These are phyloP conservation scores for Acanthamoeba sp. DNA, from an alignment of 208 protist species.

Conservation along the genomic window DNA sequence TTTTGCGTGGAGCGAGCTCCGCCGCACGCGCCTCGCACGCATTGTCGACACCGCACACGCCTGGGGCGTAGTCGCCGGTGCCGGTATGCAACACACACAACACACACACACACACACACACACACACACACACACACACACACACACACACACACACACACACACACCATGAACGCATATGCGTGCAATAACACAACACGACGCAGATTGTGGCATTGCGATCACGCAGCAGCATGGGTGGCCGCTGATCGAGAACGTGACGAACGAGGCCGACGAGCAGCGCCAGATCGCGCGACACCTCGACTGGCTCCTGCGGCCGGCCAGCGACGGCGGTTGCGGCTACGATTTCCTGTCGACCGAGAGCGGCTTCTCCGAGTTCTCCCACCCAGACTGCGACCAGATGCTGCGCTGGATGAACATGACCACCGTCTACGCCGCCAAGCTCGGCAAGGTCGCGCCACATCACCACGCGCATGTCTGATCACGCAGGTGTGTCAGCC, in stretches of 20 bases:
- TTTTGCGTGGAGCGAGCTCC: conserved; percentile 44
- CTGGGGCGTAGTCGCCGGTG: conserved; percentile 54
- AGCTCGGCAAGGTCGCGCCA: conserved; percentile 4
- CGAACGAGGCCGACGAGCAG: not conserved
- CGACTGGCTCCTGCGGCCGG: conserved; percentile 45
- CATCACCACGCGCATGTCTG: not conserved
- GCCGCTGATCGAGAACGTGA: conserved; percentile 26
- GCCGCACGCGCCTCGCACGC: conserved; percentile 22
- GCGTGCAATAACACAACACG: not conserved
- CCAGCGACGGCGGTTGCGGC: not conserved
- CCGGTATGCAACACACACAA: not conserved
- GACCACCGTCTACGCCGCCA: conserved; percentile 33
- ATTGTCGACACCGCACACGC: conserved; percentile 53
- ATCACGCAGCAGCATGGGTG: conserved; percentile 73
- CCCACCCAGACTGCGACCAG: not conserved
- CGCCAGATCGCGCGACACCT: conserved; percentile 43
- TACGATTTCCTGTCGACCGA: conserved; percentile 77
- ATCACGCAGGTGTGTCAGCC: too few species aligned
- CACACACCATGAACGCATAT: too few species aligned
- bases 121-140: not conserved
- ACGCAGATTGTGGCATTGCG: conserved; percentile 58
- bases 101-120: too few species aligned
- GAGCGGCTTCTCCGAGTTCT: conserved; percentile 75
- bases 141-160: too few species aligned
- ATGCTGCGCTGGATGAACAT: conserved; percentile 74